Conservation (phyloP, 1,139 yeast species). For the Debaryomyces udenii region DNA sequence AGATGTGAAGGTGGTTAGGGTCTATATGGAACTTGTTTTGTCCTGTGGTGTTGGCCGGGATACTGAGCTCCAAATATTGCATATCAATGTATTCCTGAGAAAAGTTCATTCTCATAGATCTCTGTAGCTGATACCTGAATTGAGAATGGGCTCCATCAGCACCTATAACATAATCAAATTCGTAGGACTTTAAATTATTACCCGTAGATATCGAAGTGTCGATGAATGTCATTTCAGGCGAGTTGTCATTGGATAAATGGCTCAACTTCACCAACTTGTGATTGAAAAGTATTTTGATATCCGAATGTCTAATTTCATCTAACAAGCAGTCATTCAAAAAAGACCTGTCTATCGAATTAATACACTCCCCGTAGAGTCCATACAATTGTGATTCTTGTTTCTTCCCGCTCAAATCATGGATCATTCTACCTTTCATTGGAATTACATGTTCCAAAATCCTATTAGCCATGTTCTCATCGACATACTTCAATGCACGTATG, state of each 20-base stretch:
- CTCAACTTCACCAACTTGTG: constrained; percentile 54
- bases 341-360: constrained; percentile 82
- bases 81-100: constrained; percentile 81
- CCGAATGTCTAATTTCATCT: constrained; percentile 53
- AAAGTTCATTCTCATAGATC: constrained; percentile 67
- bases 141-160: constrained; percentile 87
- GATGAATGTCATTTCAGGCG: constrained; percentile 30
- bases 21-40: constrained; percentile 51
- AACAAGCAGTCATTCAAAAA: constrained; percentile 65
- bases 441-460: constrained; percentile 62
- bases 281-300: constrained; percentile 54
- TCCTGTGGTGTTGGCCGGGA: constrained; percentile 53
- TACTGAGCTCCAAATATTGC: constrained; percentile 78
- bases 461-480: constrained; percentile 61
- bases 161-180: constrained; percentile 69
- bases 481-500: constrained; percentile 63
- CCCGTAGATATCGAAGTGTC: constrained; percentile 16
- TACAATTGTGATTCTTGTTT: constrained; percentile 69
- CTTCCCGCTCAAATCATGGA: constrained; percentile 69
- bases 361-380: constrained; percentile 83
- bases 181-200: constrained; percentile 21
- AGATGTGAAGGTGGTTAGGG: constrained; percentile 83
- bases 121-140: constrained; percentile 71
- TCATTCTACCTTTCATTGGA: constrained; percentile 91
- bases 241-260: constrained; percentile 23